Conservation (phyloP, 495 filamentous ascomycete genomes). For the Xanthoparmelia taractica region DNA sequence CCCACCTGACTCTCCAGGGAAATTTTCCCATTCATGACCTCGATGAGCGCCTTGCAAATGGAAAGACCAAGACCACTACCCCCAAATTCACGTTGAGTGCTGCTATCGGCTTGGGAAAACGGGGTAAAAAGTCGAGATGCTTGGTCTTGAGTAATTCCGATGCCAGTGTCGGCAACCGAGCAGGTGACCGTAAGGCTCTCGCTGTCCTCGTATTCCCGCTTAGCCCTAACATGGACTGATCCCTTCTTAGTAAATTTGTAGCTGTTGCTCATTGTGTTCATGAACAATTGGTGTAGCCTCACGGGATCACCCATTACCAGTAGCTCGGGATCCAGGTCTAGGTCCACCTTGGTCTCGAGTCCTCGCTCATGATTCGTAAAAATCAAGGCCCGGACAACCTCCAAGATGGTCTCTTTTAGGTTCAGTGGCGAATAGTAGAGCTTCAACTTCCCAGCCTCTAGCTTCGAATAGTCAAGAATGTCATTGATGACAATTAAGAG, state of each 20-base stretch:
- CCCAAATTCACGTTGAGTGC: slow-evolving; percentile 79
- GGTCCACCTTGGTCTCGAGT: slow-evolving; percentile 58
- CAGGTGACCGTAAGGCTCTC: slow-evolving; percentile 67
- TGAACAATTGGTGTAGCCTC: slow-evolving; percentile 83
- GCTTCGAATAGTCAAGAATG: slow-evolving; percentile 85
- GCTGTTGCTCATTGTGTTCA: slow-evolving; percentile 87
- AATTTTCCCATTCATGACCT: slow-evolving; percentile 78
- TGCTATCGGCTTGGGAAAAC: slow-evolving; percentile 84
- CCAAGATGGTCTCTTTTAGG: slow-evolving; percentile 74
- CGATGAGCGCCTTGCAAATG: slow-evolving; percentile 92
- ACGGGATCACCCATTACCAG: slow-evolving; percentile 88
- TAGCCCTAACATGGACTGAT: slow-evolving; percentile 70
- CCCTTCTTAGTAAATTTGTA: slow-evolving; percentile 90
- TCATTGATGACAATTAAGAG: slow-evolving; percentile 93
- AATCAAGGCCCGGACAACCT: slow-evolving; percentile 76
- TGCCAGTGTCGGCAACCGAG: slow-evolving; percentile 84
- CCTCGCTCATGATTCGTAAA: slow-evolving; percentile 77
- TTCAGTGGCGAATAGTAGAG: slow-evolving; percentile 80
- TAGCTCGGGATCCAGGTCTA: slow-evolving; percentile 63
- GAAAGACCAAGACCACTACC: slow-evolving; percentile 84
- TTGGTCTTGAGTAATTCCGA: slow-evolving; percentile 77
- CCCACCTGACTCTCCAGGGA: slow-evolving; percentile 69
- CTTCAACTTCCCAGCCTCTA: slow-evolving; percentile 94
- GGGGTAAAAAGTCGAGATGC: slow-evolving; percentile 78
- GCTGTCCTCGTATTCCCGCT: slow-evolving; percentile 58